Evolutionary conservation across 768 basidiomycete species (phyloP), one percentile per base, ranked within the genome.

Genomic region (Rhodotorula toruloides): DNA sequence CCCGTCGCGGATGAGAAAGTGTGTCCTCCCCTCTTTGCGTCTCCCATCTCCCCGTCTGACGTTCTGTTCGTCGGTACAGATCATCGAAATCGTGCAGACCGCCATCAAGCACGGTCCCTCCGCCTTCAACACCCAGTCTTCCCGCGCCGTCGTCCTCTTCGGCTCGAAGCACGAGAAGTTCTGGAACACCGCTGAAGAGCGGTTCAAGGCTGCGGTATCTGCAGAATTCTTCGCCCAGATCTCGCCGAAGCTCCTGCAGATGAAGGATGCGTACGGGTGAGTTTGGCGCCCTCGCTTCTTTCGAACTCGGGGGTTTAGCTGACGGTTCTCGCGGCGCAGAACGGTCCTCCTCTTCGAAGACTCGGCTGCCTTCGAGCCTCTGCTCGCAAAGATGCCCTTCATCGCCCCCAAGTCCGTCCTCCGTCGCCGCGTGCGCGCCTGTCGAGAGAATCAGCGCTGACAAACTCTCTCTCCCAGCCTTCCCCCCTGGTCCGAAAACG

Each of bases 311-410:
- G 6, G 32, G 11, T 21, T 8, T 6, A 6, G 22, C 31, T 54
- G 31, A 5, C n/a, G 6, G 34, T 37, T 42, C 19, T 10, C 54
- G 34, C 32, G 17, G 16, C 25, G 39, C 43, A 62, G 68, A 31
- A 78, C 79, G 31, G 75, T 80, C 57, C 61, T 78, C 34, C 74
- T 79, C 72, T 78, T 78, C 60, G 77, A 77, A 42, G 79, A 80
- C 67, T 39, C 70, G 32, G 53, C 27, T 16, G 67, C 63, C 27
- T 52, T 73, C 50, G 50, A 69, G 43, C 50, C 59, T 19, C 54
- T 70, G 19, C 68, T 77, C 56, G 72, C 72, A 32, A 59, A 49
- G 31, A 53, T 67, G 6, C 68, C 68, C 0, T n/a, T 54, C 14
- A 70, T 70, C 64, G 53, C 50, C 14, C 64, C 57, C 56, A 61